phyloP scores from a whole-genome alignment of 345 rosid species.

The Eutrema japonicum region DNA sequence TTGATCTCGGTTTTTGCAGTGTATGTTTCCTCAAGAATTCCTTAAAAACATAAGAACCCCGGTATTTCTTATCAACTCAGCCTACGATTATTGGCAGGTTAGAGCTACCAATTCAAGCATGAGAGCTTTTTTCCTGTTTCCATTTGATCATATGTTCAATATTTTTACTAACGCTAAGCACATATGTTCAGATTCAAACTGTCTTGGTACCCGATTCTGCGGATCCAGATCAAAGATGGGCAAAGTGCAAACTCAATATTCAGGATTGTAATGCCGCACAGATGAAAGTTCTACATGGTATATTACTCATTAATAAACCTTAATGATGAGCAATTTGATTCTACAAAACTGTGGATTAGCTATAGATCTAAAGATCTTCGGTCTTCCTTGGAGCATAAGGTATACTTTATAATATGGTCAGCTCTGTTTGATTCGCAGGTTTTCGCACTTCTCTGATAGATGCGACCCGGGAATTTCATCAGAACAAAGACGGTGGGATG shows the following conservation, averaged over 20 bases:
- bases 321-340: slow-evolving; percentile 15
- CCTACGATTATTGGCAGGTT: slow-evolving; percentile 97
- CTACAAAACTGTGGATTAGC: neutral
- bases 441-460: slow-evolving; percentile 55
- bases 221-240: slow-evolving; percentile 65
- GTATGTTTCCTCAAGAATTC: slow-evolving; percentile 72
- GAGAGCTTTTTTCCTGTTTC: no score
- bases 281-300: slow-evolving; percentile 69
- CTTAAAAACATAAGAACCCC: slow-evolving; percentile 62
- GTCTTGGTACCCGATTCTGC: slow-evolving; percentile 66
- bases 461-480: slow-evolving; percentile 51
- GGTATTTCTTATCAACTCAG: slow-evolving; percentile 73
- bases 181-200: slow-evolving; percentile 59
- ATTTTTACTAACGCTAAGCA: slow-evolving; percentile 34
- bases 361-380: neutral
- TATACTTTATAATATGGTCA: neutral
- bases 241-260: slow-evolving; percentile 61
- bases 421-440: slow-evolving; percentile 44
- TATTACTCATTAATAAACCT: slow-evolving; percentile 12
- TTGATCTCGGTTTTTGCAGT: slow-evolving; percentile 47
- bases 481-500: slow-evolving; percentile 54
- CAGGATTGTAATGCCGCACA: slow-evolving; percentile 60
- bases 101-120: slow-evolving; percentile 6
- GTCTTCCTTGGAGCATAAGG: slow-evolving; percentile 10
- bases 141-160: neutral